Evolutionary conservation across 208 protist genomes (phyloP), one percentile per base, ranked within the genome.

Genomic region (Crithidia sp.): DNA sequence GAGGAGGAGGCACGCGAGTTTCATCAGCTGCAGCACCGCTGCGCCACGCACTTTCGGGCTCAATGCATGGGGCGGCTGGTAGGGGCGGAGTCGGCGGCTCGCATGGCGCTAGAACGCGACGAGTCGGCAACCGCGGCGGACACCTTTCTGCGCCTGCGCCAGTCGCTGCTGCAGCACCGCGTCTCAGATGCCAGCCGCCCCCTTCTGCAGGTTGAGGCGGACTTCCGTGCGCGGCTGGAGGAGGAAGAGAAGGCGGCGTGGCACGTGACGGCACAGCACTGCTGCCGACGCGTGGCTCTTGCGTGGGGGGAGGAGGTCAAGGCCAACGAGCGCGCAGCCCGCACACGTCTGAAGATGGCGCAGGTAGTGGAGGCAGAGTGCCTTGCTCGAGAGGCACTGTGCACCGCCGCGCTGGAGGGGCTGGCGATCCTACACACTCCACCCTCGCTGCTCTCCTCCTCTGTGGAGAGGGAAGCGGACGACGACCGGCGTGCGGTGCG

Each of bases 21-120:
- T 10, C n/a, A 39, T 28, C 36, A 19, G 3, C 47, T 87, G 45
- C 81, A 58, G 44, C 79, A 67, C 55, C 76, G 76, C 13, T 85
- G 80, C 36, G 52, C 74, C 13, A 36, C 16, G 8, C 60, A 86
- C 45, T 68, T 89, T 44, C 65, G 69, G 36, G 56, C 67, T n/a
- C 13, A 62, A 37, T 19, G 64, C 2, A 36, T 47, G 19, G 43
- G 65, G 16, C 59, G 61, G 17, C 63, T 93, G 37, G 60, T 83
- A n/a, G 56, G 40, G 47, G 64, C 47, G n/a, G 88, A 93, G 76
- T 71, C 78, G 2, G 12, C 47, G 3, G 58, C 59, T 5, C 79
- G 88, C 28, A 14, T 53, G 43, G 14, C n/a, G 7, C 45, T 90
- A 10, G 76, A 84, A 53, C 28, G 59, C 17, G 67, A 47, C 37